Evolutionary conservation across 345 rosid genomes (phyloP).

Genomic region (Salix purpurea): DNA sequence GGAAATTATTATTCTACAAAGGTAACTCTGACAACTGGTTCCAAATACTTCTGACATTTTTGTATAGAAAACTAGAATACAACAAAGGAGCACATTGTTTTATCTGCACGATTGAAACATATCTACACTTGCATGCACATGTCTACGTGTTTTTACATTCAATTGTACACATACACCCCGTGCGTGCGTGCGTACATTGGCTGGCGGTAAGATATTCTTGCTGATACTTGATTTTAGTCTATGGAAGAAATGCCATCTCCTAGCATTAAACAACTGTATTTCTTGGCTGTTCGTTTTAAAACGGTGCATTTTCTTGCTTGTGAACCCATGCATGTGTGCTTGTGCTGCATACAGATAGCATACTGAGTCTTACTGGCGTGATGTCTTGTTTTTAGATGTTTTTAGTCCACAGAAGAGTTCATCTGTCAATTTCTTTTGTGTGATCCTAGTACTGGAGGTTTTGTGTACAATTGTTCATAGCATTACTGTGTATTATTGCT

Average conservation of each 20-base stretch:
- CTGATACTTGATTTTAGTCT: not conserved
- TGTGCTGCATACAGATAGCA: not conserved
- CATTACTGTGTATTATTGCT: not conserved
- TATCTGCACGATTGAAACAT: not conserved
- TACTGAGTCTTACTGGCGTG: not conserved
- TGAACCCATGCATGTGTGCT: not conserved
- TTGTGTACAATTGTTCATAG: not conserved
- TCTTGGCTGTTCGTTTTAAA: not conserved
- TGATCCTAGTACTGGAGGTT: not conserved
- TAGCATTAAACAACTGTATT: not conserved
- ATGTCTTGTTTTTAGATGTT: not conserved
- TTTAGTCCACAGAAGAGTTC: not conserved
- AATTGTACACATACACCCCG: not conserved
- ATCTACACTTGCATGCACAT: not conserved
- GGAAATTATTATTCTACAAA: conserved; percentile 96
- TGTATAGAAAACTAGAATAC: not conserved
- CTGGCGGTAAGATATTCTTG: not conserved
- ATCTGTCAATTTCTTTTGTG: not conserved
- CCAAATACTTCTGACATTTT: not conserved
- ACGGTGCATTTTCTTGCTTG: not conserved
- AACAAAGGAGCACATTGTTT: not conserved
- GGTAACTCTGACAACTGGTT: conserved; percentile 34
- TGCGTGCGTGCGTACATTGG: fast-evolving
- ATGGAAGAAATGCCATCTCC: not conserved
- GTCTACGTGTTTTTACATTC: not conserved